phyloP scores from a whole-genome alignment of 345 rosid species.

The Capsella bursapastoris region DNA sequence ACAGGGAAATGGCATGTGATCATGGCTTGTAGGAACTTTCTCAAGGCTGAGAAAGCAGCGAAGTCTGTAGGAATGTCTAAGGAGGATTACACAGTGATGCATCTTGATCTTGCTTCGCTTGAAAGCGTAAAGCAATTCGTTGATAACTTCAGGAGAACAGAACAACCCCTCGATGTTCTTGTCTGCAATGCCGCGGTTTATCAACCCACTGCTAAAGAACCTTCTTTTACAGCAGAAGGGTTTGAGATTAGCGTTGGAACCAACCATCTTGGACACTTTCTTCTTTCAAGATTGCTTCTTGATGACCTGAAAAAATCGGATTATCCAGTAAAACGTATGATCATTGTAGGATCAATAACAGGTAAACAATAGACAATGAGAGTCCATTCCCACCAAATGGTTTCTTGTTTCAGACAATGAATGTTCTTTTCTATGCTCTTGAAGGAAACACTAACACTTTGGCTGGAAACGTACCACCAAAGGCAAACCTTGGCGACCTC shows the following conservation, averaged over 20 bases:
- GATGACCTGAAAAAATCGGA: constrained; percentile 82
- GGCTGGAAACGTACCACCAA: constrained; percentile 99
- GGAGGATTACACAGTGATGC: constrained; percentile 87
- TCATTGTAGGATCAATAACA: constrained; percentile 95
- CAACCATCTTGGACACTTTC: constrained; percentile 94
- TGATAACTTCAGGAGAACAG: constrained; percentile 66
- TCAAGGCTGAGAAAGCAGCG: constrained; percentile 89
- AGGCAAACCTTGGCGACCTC: constrained; percentile 92
- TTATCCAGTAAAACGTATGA: constrained; percentile 84
- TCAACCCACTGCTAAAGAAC: constrained; percentile 88
- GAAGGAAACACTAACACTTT: constrained; percentile 93
- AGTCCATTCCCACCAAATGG: neutral
- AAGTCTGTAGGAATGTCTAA: constrained; percentile 75
- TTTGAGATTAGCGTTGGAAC: constrained; percentile 97
- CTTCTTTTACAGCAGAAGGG: constrained; percentile 93
- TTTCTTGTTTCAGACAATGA: constrained; percentile 12
- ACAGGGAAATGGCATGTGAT: constrained; percentile 87
- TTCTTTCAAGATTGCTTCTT: constrained; percentile 78
- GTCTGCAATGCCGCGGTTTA: constrained; percentile 98
- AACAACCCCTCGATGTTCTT: constrained; percentile 74
- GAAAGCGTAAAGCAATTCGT: constrained; percentile 93
- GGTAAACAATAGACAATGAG: constrained; percentile 47
- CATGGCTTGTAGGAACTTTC: constrained; percentile 97
- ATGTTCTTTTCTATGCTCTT: constrained; percentile 14
- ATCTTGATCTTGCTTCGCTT: constrained; percentile 89